Evolutionary conservation across 106 monocot species (phyloP).

Genomic region (Vanilla planifolia): DNA sequence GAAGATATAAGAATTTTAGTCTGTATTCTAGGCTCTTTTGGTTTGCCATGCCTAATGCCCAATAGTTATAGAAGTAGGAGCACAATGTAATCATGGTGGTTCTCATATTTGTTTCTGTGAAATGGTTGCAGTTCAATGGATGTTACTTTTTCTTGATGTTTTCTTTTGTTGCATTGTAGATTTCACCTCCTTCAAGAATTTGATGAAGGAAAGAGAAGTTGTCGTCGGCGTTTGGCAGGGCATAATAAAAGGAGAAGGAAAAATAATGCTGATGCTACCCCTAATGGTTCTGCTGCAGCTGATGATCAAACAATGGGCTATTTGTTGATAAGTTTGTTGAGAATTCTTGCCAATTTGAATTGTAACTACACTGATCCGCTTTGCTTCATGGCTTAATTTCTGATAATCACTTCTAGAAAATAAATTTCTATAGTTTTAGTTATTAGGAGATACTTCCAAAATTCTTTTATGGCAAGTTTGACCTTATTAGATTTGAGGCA

Average conservation of each 20-base stretch:
- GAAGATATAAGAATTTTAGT: too few relatives aligned
- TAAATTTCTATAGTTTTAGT: too few relatives aligned
- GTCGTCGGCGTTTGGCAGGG: slow-evolving; percentile 52
- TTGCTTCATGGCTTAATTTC: too few relatives aligned
- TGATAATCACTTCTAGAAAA: too few relatives aligned
- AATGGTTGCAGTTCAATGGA: neutral
- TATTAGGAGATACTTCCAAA: too few relatives aligned
- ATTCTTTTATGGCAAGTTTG: too few relatives aligned
- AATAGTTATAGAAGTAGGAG: neutral
- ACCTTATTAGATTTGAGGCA: too few relatives aligned
- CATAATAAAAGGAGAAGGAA: slow-evolving; percentile 58
- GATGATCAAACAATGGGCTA: slow-evolving; percentile 27
- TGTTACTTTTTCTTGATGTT: neutral
- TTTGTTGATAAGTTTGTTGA: slow-evolving; percentile 42
- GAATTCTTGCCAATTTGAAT: slow-evolving; percentile 40
- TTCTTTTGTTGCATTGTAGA: slow-evolving; percentile 15
- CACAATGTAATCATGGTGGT: neutral
- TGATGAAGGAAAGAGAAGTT: slow-evolving; percentile 67
- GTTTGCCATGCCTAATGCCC: neutral
- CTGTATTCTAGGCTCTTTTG: neutral
- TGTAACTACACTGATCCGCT: slow-evolving; percentile 16
- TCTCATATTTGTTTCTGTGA: neutral
- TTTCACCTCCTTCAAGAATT: slow-evolving; percentile 72
- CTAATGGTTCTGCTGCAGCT: slow-evolving; percentile 21
- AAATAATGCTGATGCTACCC: slow-evolving; percentile 23